Evolutionary conservation across 1,284 basidiomycete species (phyloP).

Genomic region (Agroathelia rolfsii): DNA sequence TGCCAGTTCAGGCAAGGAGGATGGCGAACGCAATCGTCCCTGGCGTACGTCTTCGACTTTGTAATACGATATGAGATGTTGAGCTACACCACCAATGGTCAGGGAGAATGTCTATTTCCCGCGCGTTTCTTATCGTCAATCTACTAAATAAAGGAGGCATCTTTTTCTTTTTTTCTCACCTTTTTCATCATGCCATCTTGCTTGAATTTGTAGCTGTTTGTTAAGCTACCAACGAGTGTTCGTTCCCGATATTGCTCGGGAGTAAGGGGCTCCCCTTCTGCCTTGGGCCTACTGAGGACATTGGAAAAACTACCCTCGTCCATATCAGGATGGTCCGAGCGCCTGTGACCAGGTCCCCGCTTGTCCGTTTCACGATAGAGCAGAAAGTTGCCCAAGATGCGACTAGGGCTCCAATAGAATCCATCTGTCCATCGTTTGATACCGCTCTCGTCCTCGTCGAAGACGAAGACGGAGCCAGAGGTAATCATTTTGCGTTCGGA

Average conservation of each 20-base stretch:
- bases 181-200: conserved; percentile 91
- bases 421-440: conserved; percentile 99
- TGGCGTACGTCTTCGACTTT: conserved; percentile 84
- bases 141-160: no score
- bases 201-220: conserved; percentile 88
- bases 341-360: conserved; percentile 50
- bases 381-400: conserved; percentile 91
- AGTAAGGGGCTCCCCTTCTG: conserved; percentile 34
- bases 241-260: conserved; percentile 69
- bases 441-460: conserved; percentile 94
- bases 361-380: conserved; percentile 91
- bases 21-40: conserved; percentile 81
- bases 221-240: conserved; percentile 78
- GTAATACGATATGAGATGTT: conserved; percentile 96
- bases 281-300: conserved; percentile 50
- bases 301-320: conserved; percentile 15
- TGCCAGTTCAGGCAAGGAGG: conserved; percentile 80
- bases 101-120: conserved; percentile 92
- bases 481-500: conserved; percentile 88
- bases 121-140: no score
- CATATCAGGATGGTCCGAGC: conserved; percentile 26
- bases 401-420: conserved; percentile 81
- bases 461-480: conserved; percentile 93
- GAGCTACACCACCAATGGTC: conserved; percentile 75
- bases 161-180: conserved; percentile 49